Evolutionary conservation across 108 stramenopile species (phyloP).

Genomic region (Nitzschia sp.): DNA sequence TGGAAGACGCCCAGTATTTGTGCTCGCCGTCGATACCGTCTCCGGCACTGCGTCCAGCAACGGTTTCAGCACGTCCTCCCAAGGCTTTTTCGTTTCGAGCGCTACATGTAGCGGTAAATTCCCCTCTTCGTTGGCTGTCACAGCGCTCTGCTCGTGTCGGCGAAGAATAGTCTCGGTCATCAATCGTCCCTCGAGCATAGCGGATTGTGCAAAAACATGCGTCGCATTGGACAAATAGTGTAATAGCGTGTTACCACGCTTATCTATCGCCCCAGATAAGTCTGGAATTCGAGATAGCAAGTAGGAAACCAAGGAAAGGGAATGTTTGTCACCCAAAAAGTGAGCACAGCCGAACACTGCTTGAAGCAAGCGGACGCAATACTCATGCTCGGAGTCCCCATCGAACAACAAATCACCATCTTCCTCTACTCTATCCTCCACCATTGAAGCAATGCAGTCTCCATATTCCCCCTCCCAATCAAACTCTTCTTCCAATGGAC

Average conservation of each 20-base stretch:
- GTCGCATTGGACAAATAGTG: neutral
- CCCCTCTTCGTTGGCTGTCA: neutral
- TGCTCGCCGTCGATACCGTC: neutral
- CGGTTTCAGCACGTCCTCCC: neutral
- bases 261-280: slow-evolving; percentile 1
- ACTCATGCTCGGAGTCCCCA: neutral
- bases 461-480: neutral
- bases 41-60: neutral
- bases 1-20: neutral
- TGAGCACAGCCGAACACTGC: slow-evolving; percentile 7
- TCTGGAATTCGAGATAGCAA: neutral
- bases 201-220: neutral
- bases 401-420: neutral
- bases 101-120: slow-evolving; percentile 10
- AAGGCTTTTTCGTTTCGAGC: neutral
- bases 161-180: slow-evolving; percentile 5
- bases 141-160: neutral
- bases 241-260: neutral
- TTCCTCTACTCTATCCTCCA: neutral
- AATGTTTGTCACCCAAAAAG: neutral
- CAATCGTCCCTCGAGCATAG: neutral
- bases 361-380: neutral
- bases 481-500: neutral
- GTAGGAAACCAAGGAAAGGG: neutral
- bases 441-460: neutral